Evolutionary conservation across 2,329 filamentous ascomycete genomes (phyloP), one percentile per base, ranked within the genome.

Genomic region (Penicillium sp.): DNA sequence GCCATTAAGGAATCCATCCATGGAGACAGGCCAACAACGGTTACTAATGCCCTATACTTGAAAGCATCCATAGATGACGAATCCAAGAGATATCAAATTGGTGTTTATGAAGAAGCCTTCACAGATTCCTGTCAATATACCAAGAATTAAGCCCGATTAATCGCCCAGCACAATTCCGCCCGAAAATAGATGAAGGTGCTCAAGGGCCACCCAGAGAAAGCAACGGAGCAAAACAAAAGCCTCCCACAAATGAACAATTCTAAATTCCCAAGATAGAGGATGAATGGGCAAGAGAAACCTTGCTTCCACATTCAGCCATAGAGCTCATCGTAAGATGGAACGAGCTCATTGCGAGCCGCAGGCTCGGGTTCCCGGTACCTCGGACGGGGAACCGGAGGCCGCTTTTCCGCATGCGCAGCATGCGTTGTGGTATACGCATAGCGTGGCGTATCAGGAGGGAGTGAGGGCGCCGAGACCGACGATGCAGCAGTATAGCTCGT

Each of bases 321-420:
- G 10, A 67, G 56, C 27, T 67, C 64, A 45, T 67, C 64, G 28
- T 67, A 64, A 10, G 63, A 66, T 7, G 64, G 64, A 1, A 67
- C 64, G 47, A 67, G 43, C 34, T 64, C 55, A 31, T 59, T 58
- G 17, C 39, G 43, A 17, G 44, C 33, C 20, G 26, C 30, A 7
- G 47, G 32, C n/a, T 57, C 54, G 13, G 50, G 41, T 19, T 60
- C 52, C 31, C 48, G 42, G 20, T 38, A 33, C 45, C 52, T 48
- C 15, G 43, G 30, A 6, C 49, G 51, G 29, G 40, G 40, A 25
- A 36, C 27, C n/a, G n/a, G n/a, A 32, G 50, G 42, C 33, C 51
- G 56, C 27, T 54, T 56, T 13, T 62, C 60, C 9, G 46, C 45
- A 11, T 50, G 37, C 17, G 39, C 42, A 36, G 47, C 13, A 17